These are phyloP conservation scores for Sisymbrium altissimum DNA, from an alignment of 345 rosid species.

Conservation along the genomic window DNA sequence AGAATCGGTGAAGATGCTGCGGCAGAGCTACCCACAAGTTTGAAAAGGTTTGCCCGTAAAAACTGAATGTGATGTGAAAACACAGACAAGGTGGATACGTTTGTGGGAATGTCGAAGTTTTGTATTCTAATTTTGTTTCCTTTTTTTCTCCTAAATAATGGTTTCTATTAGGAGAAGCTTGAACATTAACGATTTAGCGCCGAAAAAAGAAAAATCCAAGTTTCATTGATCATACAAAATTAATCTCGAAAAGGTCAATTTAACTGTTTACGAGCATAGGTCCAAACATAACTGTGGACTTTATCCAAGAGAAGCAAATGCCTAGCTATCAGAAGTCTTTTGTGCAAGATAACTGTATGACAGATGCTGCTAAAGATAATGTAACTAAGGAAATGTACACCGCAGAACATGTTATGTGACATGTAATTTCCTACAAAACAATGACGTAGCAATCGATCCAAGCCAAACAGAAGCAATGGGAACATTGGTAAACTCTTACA, in stretches of 20 bases:
- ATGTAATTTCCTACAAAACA: too few relatives aligned
- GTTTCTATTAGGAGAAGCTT: background rate
- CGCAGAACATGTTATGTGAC: too few relatives aligned
- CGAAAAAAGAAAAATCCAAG: background rate
- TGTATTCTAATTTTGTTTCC: background rate
- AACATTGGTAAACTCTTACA: too few relatives aligned
- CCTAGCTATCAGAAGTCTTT: too few relatives aligned
- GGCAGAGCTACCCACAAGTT: conserved; percentile 43
- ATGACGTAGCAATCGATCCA: too few relatives aligned
- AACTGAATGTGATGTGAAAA: conserved; percentile 4
- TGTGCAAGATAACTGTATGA: too few relatives aligned
- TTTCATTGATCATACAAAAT: background rate
- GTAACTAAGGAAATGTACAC: too few relatives aligned
- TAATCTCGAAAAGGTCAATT: background rate
- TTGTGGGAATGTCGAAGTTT: background rate
- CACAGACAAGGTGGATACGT: background rate
- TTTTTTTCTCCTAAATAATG: background rate
- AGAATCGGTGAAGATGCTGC: conserved; percentile 44
- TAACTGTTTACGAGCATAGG: too few relatives aligned
- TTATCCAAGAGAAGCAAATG: too few relatives aligned
- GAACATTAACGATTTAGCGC: background rate
- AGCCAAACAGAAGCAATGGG: too few relatives aligned
- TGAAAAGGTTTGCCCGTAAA: conserved; percentile 23
- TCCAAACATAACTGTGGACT: too few relatives aligned
- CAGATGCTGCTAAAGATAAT: too few relatives aligned